phyloP scores from a whole-genome alignment of 179 eudicot species.

The Spinacia oleracea region DNA sequence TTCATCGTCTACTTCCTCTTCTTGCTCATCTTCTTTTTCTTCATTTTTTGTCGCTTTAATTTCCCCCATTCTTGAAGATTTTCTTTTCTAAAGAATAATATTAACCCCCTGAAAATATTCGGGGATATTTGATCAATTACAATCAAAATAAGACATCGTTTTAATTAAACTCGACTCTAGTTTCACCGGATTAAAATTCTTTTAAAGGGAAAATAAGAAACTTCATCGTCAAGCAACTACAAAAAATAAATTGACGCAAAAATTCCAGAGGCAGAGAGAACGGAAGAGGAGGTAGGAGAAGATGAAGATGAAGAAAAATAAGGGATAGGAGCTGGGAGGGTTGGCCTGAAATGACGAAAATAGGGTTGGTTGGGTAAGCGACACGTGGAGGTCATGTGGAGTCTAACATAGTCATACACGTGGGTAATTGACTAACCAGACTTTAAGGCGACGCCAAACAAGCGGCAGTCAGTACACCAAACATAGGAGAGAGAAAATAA shows the following conservation, averaged over 20 bases:
- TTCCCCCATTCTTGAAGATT: background rate
- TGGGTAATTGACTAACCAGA: conserved; percentile 18
- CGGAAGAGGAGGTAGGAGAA: no score
- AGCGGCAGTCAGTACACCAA: background rate
- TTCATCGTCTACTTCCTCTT: conserved; percentile 17
- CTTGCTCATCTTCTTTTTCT: no score
- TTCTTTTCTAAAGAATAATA: background rate
- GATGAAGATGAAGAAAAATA: no score
- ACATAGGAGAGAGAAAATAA: no score
- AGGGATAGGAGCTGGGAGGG: background rate
- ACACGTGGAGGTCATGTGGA: conserved; percentile 36
- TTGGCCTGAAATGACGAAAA: conserved; percentile 25
- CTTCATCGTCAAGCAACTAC: conserved; percentile 13
- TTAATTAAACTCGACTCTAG: no score
- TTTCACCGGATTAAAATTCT: no score
- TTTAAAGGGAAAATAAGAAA: no score
- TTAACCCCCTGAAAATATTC: background rate
- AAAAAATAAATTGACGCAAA: background rate
- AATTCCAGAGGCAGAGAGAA: background rate
- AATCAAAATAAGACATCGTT: background rate
- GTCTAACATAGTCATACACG: conserved; percentile 24
- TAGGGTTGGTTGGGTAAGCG: background rate
- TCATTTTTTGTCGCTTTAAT: background rate
- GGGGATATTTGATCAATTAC: background rate
- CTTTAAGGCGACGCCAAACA: conserved; percentile 4